phyloP scores from a whole-genome alignment of 345 rosid genomes.

The Eucalyptus sideroxylon region DNA sequence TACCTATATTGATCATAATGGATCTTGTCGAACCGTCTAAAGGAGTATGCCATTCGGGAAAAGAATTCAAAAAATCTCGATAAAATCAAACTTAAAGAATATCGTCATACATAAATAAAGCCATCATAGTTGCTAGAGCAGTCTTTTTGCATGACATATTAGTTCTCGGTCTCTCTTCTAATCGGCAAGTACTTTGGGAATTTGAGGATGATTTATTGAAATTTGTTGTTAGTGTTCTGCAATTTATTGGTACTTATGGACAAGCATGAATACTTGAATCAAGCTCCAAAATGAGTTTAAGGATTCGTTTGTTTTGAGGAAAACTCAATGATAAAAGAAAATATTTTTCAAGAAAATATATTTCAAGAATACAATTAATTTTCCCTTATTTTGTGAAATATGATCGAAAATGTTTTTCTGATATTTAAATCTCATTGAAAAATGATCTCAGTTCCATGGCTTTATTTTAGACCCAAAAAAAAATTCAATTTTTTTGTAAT shows the following conservation, averaged over 20 bases:
- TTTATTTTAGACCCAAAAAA: too few relatives aligned
- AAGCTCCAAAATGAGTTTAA: background rate
- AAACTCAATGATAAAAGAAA: too few relatives aligned
- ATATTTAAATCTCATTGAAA: too few relatives aligned
- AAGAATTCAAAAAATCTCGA: background rate
- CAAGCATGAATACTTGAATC: background rate
- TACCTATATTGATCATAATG: background rate
- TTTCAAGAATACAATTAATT: too few relatives aligned
- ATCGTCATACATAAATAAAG: background rate
- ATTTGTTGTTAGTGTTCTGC: background rate
- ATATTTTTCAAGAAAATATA: too few relatives aligned
- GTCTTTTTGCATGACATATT: background rate
- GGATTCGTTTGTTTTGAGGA: accelerated
- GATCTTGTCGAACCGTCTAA: background rate
- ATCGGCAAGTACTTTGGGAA: background rate
- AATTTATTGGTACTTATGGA: background rate
- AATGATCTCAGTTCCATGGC: too few relatives aligned
- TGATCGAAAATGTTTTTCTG: too few relatives aligned
- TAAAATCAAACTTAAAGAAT: background rate
- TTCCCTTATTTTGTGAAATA: too few relatives aligned
- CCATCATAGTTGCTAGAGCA: background rate
- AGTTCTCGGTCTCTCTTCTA: background rate
- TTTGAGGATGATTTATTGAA: background rate
- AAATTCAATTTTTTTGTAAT: too few relatives aligned
- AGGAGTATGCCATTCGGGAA: background rate